Evolutionary conservation across 2,329 filamentous ascomycete genomes (phyloP).

Genomic region (Monilinia polystroma): DNA sequence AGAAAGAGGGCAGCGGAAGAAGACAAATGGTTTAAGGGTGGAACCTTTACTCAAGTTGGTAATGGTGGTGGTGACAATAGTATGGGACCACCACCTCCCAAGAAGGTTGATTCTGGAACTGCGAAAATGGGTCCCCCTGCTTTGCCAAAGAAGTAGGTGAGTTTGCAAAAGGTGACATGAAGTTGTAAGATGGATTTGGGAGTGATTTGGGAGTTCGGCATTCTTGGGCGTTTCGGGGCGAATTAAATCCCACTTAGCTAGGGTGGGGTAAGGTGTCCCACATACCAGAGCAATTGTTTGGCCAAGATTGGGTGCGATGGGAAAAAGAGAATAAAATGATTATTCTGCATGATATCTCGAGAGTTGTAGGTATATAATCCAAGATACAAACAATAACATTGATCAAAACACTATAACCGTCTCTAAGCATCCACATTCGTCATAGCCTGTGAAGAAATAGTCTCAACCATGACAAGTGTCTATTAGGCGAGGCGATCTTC

Average conservation of each 20-base stretch:
- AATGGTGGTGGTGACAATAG: conserved; percentile 51
- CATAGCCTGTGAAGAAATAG: too few species aligned
- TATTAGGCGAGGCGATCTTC: too few species aligned
- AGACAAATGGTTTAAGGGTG: conserved; percentile 94
- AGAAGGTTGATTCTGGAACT: conserved; percentile 67
- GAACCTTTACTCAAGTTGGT: conserved; percentile 90
- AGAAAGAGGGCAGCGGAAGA: conserved; percentile 92
- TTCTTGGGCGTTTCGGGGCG: neutral
- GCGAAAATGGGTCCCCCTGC: conserved; percentile 48
- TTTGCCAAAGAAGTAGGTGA: conserved; percentile 32
- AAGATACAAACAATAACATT: too few species aligned
- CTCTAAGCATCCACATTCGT: too few species aligned
- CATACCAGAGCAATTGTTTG: neutral
- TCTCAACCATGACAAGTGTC: too few species aligned
- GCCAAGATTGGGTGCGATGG: neutral
- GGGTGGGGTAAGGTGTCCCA: conserved; percentile 3
- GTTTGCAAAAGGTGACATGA: neutral
- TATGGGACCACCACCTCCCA: conserved; percentile 80
- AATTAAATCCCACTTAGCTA: neutral
- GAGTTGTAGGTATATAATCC: too few species aligned
- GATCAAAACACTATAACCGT: too few species aligned
- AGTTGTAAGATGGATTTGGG: conserved; percentile 2
- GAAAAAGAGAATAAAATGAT: neutral
- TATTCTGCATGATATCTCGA: too few species aligned
- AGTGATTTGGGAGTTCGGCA: neutral